Conservation (phyloP, 495 filamentous ascomycete genomes). For the Daldinia childiae region DNA sequence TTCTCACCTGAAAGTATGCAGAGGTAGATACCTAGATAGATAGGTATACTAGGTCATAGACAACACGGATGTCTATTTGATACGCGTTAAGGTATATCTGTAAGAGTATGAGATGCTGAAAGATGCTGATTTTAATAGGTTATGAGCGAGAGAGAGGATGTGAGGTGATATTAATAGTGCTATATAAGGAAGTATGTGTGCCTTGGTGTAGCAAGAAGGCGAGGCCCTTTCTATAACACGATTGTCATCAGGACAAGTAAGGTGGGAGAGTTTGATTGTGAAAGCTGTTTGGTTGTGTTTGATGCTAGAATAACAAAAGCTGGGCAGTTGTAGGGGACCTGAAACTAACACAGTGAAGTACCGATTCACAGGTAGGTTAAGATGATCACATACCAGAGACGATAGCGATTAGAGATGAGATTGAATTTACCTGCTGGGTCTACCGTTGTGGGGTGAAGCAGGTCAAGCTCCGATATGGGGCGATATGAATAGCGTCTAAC, state of each 20-base stretch:
- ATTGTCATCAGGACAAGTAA: constrained; percentile 11
- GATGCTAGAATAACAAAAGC: not conserved
- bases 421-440: not conserved
- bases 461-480: not conserved
- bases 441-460: constrained; percentile 10
- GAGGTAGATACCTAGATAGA: not conserved
- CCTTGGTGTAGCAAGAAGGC: not conserved
- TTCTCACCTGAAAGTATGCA: not conserved
- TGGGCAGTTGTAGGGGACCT: constrained; percentile 1
- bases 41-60: not conserved
- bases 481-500: not conserved
- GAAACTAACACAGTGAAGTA: constrained; percentile 10
- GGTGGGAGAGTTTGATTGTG: constrained; percentile 9
- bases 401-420: constrained; percentile 11
- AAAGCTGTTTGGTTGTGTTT: constrained; percentile 7
- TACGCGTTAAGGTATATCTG: not conserved
- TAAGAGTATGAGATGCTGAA: constrained; percentile 9
- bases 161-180: not conserved
- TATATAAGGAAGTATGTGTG: not conserved
- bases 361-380: not conserved
- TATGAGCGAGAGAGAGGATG: not conserved
- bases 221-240: not conserved
- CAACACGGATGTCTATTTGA: not conserved
- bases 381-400: constrained; percentile 12
- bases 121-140: constrained; percentile 2